Evolutionary conservation across 345 rosid genomes (phyloP).

Genomic region (Bruguiera gymnorhiza): DNA sequence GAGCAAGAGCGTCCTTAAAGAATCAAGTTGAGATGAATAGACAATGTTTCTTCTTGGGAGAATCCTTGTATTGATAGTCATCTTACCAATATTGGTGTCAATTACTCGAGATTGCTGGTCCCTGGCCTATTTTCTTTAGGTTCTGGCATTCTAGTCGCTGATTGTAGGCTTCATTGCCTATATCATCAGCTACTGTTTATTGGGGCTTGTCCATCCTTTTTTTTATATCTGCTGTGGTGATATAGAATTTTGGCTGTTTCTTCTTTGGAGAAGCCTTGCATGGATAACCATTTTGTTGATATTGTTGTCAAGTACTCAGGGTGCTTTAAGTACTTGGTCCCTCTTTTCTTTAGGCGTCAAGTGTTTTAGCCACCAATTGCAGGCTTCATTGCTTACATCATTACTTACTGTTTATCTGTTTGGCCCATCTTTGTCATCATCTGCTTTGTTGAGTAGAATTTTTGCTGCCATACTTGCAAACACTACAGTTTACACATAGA

Average conservation of each 20-base stretch:
- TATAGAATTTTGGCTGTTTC: no score
- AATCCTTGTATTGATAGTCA: no score
- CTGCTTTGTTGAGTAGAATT: not conserved
- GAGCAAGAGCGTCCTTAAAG: constrained; percentile 12
- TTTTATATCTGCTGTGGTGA: no score
- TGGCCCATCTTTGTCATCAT: no score
- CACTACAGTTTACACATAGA: not conserved
- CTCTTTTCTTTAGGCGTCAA: not conserved
- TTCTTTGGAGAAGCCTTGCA: constrained; percentile 5
- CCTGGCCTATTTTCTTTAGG: no score
- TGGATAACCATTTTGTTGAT: constrained; percentile 13
- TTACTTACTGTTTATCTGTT: no score
- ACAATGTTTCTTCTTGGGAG: not conserved
- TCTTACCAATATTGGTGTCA: no score
- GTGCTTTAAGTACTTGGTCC: constrained; percentile 2
- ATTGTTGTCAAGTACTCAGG: constrained; percentile 11
- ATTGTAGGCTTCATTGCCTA: no score
- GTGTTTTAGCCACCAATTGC: not conserved
- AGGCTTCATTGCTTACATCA: not conserved
- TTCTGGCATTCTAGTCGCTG: no score
- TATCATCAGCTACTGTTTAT: no score
- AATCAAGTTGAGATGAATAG: constrained; percentile 5
- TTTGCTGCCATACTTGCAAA: not conserved
- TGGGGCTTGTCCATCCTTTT: no score
- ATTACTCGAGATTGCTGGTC: no score